Evolutionary conservation across 2,329 filamentous ascomycete genomes (phyloP).

Genomic region (Pseudopyrenochaeta lycopersici): DNA sequence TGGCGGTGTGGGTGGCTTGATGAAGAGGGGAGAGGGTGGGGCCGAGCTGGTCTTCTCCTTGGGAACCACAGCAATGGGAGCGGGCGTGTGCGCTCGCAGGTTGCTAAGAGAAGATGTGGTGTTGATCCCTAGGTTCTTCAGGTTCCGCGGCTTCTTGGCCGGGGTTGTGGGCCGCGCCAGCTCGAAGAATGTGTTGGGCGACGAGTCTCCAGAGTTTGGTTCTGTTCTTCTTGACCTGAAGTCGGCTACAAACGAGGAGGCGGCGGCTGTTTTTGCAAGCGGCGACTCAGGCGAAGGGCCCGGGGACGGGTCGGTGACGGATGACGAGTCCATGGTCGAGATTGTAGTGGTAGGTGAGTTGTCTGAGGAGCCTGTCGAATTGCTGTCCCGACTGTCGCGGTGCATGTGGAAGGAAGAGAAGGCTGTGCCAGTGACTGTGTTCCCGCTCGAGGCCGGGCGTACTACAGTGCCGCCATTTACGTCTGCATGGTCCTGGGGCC

Average conservation of each 20-base stretch:
- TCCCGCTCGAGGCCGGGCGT: slow-evolving; percentile 47
- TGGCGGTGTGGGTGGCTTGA: slow-evolving; percentile 77
- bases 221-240: slow-evolving; percentile 50
- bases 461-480: slow-evolving; percentile 41
- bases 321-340: slow-evolving; percentile 90
- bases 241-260: slow-evolving; percentile 72
- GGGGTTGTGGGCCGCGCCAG: slow-evolving; percentile 59
- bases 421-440: slow-evolving; percentile 38
- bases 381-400: slow-evolving; percentile 78
- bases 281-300: slow-evolving; percentile 91
- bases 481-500: slow-evolving; percentile 57
- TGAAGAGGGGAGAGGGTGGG: slow-evolving; percentile 78
- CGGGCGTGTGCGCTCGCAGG: slow-evolving; percentile 57
- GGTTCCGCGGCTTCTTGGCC: slow-evolving; percentile 78
- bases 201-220: slow-evolving; percentile 54
- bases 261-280: slow-evolving; percentile 74
- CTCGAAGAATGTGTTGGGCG: slow-evolving; percentile 62
- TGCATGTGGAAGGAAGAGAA: slow-evolving; percentile 61
- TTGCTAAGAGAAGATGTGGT: slow-evolving; percentile 60
- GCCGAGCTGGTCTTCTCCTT: slow-evolving; percentile 62
- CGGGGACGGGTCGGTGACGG: slow-evolving; percentile 88
- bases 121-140: slow-evolving; percentile 85
- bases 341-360: slow-evolving; percentile 95
- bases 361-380: slow-evolving; percentile 87
- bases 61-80: slow-evolving; percentile 62